These are phyloP conservation scores for Ophiostoma sp. DNA, from an alignment of 2,329 filamentous ascomycete genomes.

Conservation along the genomic window DNA sequence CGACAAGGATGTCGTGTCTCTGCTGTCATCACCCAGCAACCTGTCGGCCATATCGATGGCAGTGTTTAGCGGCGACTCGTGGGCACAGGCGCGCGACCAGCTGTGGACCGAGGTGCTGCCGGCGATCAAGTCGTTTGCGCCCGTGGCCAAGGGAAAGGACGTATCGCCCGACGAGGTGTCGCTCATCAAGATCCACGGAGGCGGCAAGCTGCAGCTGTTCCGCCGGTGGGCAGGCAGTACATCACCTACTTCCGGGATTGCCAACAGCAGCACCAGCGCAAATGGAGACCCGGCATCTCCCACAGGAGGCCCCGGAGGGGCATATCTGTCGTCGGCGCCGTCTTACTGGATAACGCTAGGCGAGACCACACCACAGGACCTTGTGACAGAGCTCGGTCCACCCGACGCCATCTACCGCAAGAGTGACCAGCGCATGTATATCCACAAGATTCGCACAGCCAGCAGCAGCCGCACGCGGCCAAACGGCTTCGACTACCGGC, in stretches of 20 bases:
- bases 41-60: slow-evolving; percentile 80
- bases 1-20: slow-evolving; percentile 73
- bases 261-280: not conserved
- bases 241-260: not conserved
- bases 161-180: slow-evolving; percentile 85
- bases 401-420: slow-evolving; percentile 93
- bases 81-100: slow-evolving; percentile 72
- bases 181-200: slow-evolving; percentile 68
- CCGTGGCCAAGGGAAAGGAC: slow-evolving; percentile 67
- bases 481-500: slow-evolving; percentile 37
- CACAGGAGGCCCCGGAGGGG: not conserved
- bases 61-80: slow-evolving; percentile 83
- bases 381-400: slow-evolving; percentile 84
- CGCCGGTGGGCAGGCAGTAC: slow-evolving; percentile 54
- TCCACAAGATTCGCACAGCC: slow-evolving; percentile 61
- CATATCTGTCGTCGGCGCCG: slow-evolving; percentile 8
- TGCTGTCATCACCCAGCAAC: slow-evolving; percentile 73
- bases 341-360: slow-evolving; percentile 67
- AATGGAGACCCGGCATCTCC: not conserved
- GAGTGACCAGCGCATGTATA: slow-evolving; percentile 80
- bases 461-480: slow-evolving; percentile 49
- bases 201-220: slow-evolving; percentile 70
- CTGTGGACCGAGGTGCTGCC: slow-evolving; percentile 72
- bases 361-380: slow-evolving; percentile 84
- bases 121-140: slow-evolving; percentile 65